Percentiles rank a stretch among this genome's conserved stretches.
phyloP scores from a whole-genome alignment of 2,329 filamentous ascomycete genomes.

The Orbilia brochopaga region DNA sequence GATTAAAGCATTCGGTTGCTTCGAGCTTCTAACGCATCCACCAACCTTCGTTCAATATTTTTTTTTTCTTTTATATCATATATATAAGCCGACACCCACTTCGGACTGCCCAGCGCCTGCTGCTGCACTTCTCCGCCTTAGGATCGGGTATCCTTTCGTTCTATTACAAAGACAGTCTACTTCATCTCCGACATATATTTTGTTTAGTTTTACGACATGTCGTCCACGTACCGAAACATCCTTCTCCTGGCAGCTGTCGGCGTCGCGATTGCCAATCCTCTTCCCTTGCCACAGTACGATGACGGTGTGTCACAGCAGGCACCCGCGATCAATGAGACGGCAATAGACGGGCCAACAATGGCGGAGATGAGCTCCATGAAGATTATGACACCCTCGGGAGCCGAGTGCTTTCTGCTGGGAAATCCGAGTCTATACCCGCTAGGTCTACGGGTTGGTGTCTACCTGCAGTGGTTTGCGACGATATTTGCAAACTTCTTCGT shows the following conservation, averaged over 20 bases:
- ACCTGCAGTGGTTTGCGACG: conserved; percentile 50
- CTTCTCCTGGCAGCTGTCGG: conserved; percentile 32
- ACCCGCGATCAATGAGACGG: conserved; percentile 34
- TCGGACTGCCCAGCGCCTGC: background rate
- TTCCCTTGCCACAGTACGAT: conserved; percentile 45
- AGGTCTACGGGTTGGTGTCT: conserved; percentile 43
- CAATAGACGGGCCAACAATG: conserved; percentile 23
- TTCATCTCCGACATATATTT: too few relatives aligned
- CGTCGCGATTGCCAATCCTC: conserved; percentile 20
- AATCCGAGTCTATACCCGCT: conserved; percentile 41
- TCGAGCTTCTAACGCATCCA: background rate
- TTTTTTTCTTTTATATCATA: too few relatives aligned
- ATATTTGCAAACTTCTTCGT: conserved; percentile 51
- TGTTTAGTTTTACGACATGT: conserved; percentile 31
- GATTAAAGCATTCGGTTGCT: conserved; percentile 7
- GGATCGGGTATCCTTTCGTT: conserved; percentile 39
- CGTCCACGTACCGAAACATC: conserved; percentile 39
- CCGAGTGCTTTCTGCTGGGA: conserved; percentile 46
- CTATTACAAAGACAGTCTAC: background rate
- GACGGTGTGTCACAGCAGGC: conserved; percentile 13
- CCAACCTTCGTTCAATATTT: conserved; percentile 9
- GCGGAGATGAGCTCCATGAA: conserved; percentile 43
- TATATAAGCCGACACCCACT: background rate
- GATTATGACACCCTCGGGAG: conserved; percentile 36
- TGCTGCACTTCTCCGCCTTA: conserved; percentile 10